Percentiles rank a stretch among this genome's conserved stretches.
Evolutionary conservation across 805 yeast genomes (phyloP).

Genomic region (Nakazawaea wickerhamii): DNA sequence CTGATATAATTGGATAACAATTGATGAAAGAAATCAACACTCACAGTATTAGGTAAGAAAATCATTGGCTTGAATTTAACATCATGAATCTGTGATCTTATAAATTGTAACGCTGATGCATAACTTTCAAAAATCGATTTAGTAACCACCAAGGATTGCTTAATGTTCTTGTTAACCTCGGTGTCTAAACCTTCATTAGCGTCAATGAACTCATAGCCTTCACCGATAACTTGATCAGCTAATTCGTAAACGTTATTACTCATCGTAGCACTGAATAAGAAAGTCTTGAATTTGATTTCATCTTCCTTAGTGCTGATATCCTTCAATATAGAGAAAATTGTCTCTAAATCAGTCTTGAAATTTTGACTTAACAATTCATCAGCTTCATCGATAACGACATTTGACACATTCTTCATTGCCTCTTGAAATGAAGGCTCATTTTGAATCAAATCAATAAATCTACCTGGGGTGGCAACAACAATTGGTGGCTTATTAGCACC

Average conservation of each 20-base stretch:
- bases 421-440: slow-evolving; percentile 37
- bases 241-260: slow-evolving; percentile 60
- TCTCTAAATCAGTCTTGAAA: slow-evolving; percentile 60
- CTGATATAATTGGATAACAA: slow-evolving; percentile 29
- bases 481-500: slow-evolving; percentile 43
- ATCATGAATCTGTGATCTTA: slow-evolving; percentile 33
- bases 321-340: slow-evolving; percentile 46
- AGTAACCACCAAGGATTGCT: slow-evolving; percentile 58
- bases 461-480: slow-evolving; percentile 70
- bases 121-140: slow-evolving; percentile 51
- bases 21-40: slow-evolving; percentile 53
- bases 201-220: slow-evolving; percentile 55
- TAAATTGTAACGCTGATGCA: slow-evolving; percentile 49
- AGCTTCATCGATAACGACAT: slow-evolving; percentile 85
- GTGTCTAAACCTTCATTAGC: slow-evolving; percentile 64
- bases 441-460: slow-evolving; percentile 58
- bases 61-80: slow-evolving; percentile 66
- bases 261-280: slow-evolving; percentile 86
- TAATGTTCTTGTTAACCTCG: slow-evolving; percentile 68
- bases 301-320: slow-evolving; percentile 24
- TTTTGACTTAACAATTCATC: slow-evolving; percentile 82
- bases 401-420: slow-evolving; percentile 48
- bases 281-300: slow-evolving; percentile 46
- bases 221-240: slow-evolving; percentile 54
- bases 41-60: slow-evolving; percentile 72